phyloP scores from a whole-genome alignment of 2,329 filamentous ascomycete genomes.

The Ceratocystis ficicola region DNA sequence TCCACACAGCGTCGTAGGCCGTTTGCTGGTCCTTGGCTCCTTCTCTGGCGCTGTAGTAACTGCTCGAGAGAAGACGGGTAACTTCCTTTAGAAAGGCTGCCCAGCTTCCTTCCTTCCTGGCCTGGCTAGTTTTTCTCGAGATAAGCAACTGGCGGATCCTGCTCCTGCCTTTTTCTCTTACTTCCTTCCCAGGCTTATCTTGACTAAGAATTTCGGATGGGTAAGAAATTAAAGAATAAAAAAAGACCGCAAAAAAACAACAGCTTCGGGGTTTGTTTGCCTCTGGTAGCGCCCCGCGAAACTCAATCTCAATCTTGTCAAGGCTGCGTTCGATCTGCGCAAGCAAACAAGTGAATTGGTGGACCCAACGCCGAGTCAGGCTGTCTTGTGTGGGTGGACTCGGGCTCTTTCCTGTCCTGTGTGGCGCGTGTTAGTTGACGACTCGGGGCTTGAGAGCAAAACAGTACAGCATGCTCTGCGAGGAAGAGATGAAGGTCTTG shows the following conservation, averaged over 20 bases:
- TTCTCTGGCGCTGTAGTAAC: background rate
- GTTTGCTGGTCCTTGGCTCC: background rate
- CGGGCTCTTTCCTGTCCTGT: conserved; percentile 5
- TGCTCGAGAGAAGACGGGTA: background rate
- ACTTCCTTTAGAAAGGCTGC: background rate
- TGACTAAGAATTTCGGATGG: background rate
- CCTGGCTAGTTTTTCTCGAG: background rate
- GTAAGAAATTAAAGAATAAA: background rate
- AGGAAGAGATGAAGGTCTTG: background rate
- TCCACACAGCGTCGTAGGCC: background rate
- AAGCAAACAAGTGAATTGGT: background rate
- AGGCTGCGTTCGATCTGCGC: background rate
- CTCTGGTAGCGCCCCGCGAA: background rate
- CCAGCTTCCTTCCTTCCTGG: background rate
- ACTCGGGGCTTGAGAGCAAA: background rate
- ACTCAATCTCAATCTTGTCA: background rate
- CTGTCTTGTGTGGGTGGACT: background rate
- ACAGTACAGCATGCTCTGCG: background rate
- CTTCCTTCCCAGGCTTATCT: background rate
- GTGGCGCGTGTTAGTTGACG: conserved; percentile 3
- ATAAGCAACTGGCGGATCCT: background rate
- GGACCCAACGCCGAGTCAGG: background rate
- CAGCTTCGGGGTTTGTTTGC: background rate
- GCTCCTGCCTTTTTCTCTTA: background rate
- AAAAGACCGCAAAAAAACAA: background rate